Evolutionary conservation across 2,329 filamentous ascomycete species (phyloP), one percentile per base, ranked within the genome.

Genomic region (Aurifilum marmelostoma): DNA sequence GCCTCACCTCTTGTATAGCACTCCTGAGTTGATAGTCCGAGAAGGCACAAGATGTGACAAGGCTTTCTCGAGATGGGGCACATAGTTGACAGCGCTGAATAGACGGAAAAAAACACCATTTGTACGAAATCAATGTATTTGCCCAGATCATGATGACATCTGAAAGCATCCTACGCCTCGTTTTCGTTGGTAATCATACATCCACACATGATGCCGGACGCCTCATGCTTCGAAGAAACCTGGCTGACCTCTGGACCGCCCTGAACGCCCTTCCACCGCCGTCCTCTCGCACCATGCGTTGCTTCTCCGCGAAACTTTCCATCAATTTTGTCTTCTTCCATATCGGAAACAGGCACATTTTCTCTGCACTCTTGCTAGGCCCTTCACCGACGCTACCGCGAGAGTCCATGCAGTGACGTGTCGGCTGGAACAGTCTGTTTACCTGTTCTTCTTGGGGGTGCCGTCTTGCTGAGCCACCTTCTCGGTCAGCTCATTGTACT

Each of bases 401-500:
- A 47, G 18, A 3, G 14, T 27, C n/a, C 37, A 18, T 59, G 34
- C 24, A 29, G 12, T 16, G 24, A 11, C 18, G 12, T 37, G 39
- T 29, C 37, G 32, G 24, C 65, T 21, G 11, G 43, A 29, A 24
- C 37, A 8, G 27, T n/a, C n/a, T n/a, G n/a, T 65, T 76, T 84
- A 87, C 77, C 82, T 83, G 18, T 84, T 82, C 84, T 92, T 92
- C 81, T 87, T 88, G 66, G 81, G 80, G 39, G 84, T 83, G 16
- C 78, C 80, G 61, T 85, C 82, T 73, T 86, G 83, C 69, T 84
- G 82, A 70, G 89, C 86, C 75, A 94, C 91, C 84, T 96, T 89
- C 77, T 98, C 94, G 73, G 92, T 90, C 75, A 98, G 85, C 74
- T 90, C 89, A 79, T 92, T 88, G 82, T 97, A 98, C 84, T 97